phyloP scores from a whole-genome alignment of 257 asterid genomes.

The Vinca minor region DNA sequence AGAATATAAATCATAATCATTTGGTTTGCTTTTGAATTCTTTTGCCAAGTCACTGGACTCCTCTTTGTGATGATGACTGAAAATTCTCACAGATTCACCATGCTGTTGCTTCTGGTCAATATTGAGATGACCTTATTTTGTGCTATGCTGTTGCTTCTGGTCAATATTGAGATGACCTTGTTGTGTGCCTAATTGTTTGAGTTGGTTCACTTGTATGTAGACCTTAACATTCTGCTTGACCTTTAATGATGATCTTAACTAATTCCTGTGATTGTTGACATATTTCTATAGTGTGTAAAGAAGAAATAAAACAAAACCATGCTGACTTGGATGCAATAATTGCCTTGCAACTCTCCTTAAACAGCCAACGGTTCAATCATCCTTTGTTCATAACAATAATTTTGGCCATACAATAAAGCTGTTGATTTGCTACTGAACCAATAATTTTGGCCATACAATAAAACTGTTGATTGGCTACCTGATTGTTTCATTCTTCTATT shows the following conservation, averaged over 20 bases:
- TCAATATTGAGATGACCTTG: not conserved
- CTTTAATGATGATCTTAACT: not conserved
- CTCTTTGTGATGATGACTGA: too few relatives aligned
- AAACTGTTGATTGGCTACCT: not conserved
- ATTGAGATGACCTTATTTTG: not conserved
- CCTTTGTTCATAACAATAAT: too few relatives aligned
- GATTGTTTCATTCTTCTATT: not conserved
- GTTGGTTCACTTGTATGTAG: not conserved
- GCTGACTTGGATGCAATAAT: not conserved
- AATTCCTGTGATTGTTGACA: not conserved
- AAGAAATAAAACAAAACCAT: not conserved
- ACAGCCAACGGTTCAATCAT: too few relatives aligned
- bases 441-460: not conserved
- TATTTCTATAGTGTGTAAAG: not conserved
- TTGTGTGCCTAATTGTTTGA: not conserved
- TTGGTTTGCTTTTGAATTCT: too few relatives aligned
- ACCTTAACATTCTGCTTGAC: not conserved
- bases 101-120: too few relatives aligned
- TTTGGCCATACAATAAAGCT: too few relatives aligned
- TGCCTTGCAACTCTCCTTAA: too few relatives aligned
- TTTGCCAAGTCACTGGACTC: too few relatives aligned
- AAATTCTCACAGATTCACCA: too few relatives aligned
- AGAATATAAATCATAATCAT: too few relatives aligned
- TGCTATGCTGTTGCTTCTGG: too few relatives aligned
- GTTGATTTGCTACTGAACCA: too few relatives aligned